Evolutionary conservation across 148 eudicot genomes (phyloP).

Genomic region (Diospyros kaki): DNA sequence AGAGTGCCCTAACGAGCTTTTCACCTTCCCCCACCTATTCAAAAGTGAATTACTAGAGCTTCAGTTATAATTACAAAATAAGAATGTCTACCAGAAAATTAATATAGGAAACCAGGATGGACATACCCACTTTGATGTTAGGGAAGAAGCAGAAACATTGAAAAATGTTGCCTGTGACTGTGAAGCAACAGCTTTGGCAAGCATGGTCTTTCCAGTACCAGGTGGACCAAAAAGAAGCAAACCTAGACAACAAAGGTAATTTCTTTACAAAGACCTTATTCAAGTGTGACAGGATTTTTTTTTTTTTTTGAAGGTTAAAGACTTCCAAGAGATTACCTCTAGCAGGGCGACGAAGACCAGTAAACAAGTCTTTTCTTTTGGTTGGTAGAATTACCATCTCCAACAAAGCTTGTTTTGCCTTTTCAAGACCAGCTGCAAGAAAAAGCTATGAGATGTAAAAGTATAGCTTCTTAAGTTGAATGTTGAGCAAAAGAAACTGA

Average conservation of each 20-base stretch:
- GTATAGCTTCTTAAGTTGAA: neutral
- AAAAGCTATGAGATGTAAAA: constrained; percentile 10
- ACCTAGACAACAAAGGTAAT: constrained; percentile 41
- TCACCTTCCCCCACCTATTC: constrained; percentile 97
- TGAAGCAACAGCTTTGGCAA: constrained; percentile 99
- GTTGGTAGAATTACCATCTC: constrained; percentile 98
- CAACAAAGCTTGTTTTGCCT: constrained; percentile 85
- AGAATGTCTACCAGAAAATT: constrained; percentile 4
- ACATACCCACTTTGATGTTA: constrained; percentile 88
- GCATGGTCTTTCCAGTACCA: constrained; percentile 98
- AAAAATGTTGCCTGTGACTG: constrained; percentile 95
- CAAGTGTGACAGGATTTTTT: neutral
- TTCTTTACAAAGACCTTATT: neutral
- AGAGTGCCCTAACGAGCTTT: constrained; percentile 95
- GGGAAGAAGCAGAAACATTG: constrained; percentile 90
- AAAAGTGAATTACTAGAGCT: constrained; percentile 13
- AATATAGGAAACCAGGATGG: neutral
- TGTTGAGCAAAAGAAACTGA: constrained; percentile 4
- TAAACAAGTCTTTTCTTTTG: constrained; percentile 87
- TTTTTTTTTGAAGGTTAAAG: neutral
- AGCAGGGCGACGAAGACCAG: constrained; percentile 94
- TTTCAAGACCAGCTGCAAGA: constrained; percentile 91
- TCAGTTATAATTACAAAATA: neutral
- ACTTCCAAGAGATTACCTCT: constrained; percentile 49
- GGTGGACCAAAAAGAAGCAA: constrained; percentile 99